Evolutionary conservation across 495 filamentous ascomycete genomes (phyloP), one percentile per base, ranked within the genome.

Genomic region (Penicillium coffeae): DNA sequence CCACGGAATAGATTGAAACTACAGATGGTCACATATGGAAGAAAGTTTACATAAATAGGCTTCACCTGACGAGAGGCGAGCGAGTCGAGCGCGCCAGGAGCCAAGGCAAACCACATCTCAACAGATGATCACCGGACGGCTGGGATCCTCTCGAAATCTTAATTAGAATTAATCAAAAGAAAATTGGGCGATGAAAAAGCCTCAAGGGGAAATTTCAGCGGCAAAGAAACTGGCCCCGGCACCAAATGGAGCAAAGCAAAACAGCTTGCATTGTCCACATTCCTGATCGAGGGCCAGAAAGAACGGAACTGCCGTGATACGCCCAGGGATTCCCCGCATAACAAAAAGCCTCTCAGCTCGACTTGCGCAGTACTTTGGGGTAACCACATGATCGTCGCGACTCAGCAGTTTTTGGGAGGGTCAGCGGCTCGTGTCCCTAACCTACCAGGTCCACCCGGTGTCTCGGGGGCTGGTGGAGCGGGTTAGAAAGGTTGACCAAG

Each of bases 321-420:
- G 60, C 55, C 39, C 60, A 61, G 48, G 58, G 60, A 62, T 64
- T 64, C 60, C 60, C 60, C 60, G 60, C 60, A 64, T 61, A 60
- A 43, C 15, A 25, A 30, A 33, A 35, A 35, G 42, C 42, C 42
- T n/a, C n/a, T 20, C 42, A 21, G 3, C 14, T 36, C 32, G 18
- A 16, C 25, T 35, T 25, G 12, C 19, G 27, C 21, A 12, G 38
- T 30, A 30, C 25, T 30, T 30, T 30, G 25, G 25, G 25, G 25
- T 38, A 38, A 45, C 39, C 49, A 56, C 54, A 56, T 52, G 49
- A 56, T 55, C 42, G 37, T 55, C 41, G n/a, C n/a, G n/a, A n/a
- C 41, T 56, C 42, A 40, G 30, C 39, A n/a, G n/a, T n/a, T n/a
- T n/a, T 53, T 43, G 32, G 34, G 45, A 49, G 49, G 36, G 45